These are phyloP conservation scores for Psilocybe azurescens DNA, from an alignment of 768 basidiomycete genomes.

Conservation along the genomic window DNA sequence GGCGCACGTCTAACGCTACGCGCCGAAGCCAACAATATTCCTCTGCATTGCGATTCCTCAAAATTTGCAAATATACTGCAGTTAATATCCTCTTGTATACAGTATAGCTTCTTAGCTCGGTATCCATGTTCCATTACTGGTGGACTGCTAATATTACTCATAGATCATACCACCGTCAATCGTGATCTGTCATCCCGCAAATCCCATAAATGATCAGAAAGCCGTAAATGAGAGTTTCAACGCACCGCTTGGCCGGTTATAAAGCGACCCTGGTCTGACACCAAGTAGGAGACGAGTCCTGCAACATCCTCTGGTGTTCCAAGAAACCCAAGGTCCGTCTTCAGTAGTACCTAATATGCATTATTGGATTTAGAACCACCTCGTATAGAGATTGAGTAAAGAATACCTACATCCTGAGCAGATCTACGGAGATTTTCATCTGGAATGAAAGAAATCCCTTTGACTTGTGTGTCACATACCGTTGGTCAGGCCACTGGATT, in stretches of 20 bases:
- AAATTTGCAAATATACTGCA: no score
- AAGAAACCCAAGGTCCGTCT: background rate
- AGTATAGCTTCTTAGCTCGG: no score
- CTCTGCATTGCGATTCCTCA: no score
- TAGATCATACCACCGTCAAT: background rate
- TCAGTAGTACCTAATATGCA: background rate
- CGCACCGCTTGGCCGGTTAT: slow-evolving; percentile 15
- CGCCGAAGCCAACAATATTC: no score
- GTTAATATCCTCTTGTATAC: no score
- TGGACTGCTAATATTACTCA: background rate
- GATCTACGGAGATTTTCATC: no score
- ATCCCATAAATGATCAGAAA: background rate
- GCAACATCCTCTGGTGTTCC: slow-evolving; percentile 17
- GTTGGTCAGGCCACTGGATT: no score
- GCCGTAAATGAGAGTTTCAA: background rate
- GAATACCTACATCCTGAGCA: background rate
- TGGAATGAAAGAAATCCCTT: no score
- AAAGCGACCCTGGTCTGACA: slow-evolving; percentile 9
- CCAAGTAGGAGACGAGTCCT: slow-evolving; percentile 21
- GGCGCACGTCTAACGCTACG: no score
- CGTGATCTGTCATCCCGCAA: background rate
- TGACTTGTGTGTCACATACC: no score
- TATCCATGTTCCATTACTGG: no score
- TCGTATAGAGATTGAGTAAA: background rate
- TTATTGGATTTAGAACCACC: background rate